Evolutionary conservation across 1,284 basidiomycete genomes (phyloP).

Genomic region (Fomitopsis palustris): DNA sequence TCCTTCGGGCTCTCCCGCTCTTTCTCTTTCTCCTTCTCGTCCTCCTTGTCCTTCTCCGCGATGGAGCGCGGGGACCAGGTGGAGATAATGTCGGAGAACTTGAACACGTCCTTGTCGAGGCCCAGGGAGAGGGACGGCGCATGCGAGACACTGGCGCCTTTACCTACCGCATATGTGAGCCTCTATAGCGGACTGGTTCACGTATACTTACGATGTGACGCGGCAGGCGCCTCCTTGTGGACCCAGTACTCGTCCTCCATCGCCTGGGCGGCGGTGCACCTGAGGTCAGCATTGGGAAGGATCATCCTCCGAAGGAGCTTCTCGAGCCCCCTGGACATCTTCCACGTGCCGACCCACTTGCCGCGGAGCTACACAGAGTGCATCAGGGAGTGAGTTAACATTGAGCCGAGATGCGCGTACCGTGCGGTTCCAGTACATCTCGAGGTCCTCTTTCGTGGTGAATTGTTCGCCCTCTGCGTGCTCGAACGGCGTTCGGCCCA

Average conservation of each 20-base stretch:
- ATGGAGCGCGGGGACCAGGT: constrained; percentile 28
- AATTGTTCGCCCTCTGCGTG: constrained; percentile 77
- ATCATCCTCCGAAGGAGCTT: constrained; percentile 73
- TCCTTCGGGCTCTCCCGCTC: constrained; percentile 13
- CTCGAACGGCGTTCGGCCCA: constrained; percentile 91
- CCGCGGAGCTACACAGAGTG: constrained; percentile 52
- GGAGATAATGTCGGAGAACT: constrained; percentile 37
- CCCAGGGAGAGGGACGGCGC: constrained; percentile 35
- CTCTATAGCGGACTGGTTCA: too few species aligned
- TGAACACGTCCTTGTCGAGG: constrained; percentile 46
- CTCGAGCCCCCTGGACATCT: constrained; percentile 65
- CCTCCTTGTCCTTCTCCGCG: constrained; percentile 16
- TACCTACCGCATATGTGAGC: constrained; percentile 31
- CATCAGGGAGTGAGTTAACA: neutral
- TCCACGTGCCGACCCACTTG: constrained; percentile 81
- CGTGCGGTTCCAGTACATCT: constrained; percentile 82
- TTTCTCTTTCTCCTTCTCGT: constrained; percentile 2
- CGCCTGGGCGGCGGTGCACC: constrained; percentile 63
- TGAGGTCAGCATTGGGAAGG: constrained; percentile 67
- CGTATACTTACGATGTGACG: constrained; percentile 4
- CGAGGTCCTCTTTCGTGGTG: constrained; percentile 76
- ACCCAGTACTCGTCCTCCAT: constrained; percentile 70
- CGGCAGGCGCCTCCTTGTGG: constrained; percentile 10
- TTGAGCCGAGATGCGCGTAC: constrained; percentile 36
- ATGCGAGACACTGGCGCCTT: constrained; percentile 48